These are phyloP conservation scores for Coniochaeta sp. DNA, from an alignment of 2,329 filamentous ascomycete species.

Conservation along the genomic window DNA sequence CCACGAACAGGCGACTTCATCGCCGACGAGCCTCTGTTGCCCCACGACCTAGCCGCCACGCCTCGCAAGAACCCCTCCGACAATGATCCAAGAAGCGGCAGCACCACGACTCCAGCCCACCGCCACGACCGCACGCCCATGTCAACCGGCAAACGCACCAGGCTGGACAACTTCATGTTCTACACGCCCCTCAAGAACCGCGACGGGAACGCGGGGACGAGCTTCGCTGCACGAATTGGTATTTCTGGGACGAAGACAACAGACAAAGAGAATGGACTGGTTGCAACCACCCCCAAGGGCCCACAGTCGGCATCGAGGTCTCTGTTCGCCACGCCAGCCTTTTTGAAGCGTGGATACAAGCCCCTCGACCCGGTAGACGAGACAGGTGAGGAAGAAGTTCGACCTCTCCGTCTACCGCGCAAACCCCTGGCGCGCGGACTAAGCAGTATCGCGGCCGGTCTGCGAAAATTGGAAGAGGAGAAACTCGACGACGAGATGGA, in stretches of 20 bases:
- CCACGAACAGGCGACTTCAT: conserved; percentile 22
- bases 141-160: conserved; percentile 52
- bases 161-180: conserved; percentile 52
- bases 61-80: conserved; percentile 31
- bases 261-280: conserved; percentile 7
- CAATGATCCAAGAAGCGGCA: not conserved
- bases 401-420: conserved; percentile 45
- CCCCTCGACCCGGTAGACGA: conserved; percentile 41
- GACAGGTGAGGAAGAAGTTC: conserved; percentile 38
- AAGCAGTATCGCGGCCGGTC: conserved; percentile 65
- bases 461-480: conserved; percentile 65
- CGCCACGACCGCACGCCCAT: conserved; percentile 42
- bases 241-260: conserved; percentile 10
- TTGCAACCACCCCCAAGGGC: conserved; percentile 32
- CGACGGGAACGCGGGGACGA: conserved; percentile 22
- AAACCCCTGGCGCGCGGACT: conserved; percentile 62
- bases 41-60: conserved; percentile 23
- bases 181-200: conserved; percentile 51
- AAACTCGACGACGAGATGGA: conserved; percentile 67
- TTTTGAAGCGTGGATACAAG: conserved; percentile 45
- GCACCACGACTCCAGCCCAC: conserved; percentile 16
- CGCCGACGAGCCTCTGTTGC: conserved; percentile 19
- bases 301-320: conserved; percentile 42
- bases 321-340: conserved; percentile 63
- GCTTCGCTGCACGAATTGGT: not conserved